phyloP scores from a whole-genome alignment of 163 green algal species.

The Volvox carteri region DNA sequence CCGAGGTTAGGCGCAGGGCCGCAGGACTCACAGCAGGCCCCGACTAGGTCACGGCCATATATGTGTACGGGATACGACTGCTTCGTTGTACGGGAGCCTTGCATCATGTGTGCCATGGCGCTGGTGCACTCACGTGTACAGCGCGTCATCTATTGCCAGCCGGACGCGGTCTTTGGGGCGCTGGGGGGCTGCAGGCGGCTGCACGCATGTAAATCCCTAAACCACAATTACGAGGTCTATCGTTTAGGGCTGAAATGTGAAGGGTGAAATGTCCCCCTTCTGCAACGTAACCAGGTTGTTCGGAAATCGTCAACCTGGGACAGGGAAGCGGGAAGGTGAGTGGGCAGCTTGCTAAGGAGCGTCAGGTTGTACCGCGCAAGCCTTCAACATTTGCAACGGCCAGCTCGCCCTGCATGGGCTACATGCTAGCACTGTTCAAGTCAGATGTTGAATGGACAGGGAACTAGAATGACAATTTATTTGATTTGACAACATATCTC shows the following conservation, averaged over 20 bases:
- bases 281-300: no score
- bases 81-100: constrained; percentile 91
- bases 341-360: no score
- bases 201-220: constrained; percentile 86
- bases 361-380: no score
- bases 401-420: no score
- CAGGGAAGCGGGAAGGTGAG: no score
- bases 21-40: neutral
- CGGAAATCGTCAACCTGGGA: no score
- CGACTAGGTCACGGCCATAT: constrained; percentile 78
- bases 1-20: constrained; percentile 1
- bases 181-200: constrained; percentile 78
- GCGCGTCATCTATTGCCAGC: constrained; percentile 82
- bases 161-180: constrained; percentile 70
- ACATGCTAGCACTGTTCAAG: no score
- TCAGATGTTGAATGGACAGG: no score
- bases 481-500: no score
- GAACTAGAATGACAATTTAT: no score
- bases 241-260: constrained; percentile 16
- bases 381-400: no score
- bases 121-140: constrained; percentile 91
- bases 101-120: constrained; percentile 96
- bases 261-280: neutral
- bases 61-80: constrained; percentile 93
- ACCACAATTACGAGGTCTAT: constrained; percentile 94